phyloP scores from a whole-genome alignment of 2,329 filamentous ascomycete genomes.

The Helotiales sp. region DNA sequence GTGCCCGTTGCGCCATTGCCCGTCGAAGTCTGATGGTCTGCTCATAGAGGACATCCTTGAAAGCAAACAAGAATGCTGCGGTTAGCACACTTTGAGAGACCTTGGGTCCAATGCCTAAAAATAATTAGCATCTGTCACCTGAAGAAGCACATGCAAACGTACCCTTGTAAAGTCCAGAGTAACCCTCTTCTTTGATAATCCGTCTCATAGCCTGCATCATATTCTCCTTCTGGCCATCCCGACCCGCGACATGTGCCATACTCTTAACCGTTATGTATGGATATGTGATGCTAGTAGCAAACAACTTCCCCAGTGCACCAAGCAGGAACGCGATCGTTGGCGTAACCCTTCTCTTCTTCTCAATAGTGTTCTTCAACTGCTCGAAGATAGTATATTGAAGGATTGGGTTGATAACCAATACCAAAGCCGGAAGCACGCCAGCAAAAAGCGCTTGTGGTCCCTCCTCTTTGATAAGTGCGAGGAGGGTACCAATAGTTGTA shows the following conservation, averaged over 20 bases:
- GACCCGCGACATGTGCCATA: conserved; percentile 87
- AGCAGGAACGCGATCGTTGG: conserved; percentile 87
- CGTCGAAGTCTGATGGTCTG: conserved; percentile 68
- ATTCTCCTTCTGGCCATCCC: conserved; percentile 74
- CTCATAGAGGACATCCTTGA: conserved; percentile 95
- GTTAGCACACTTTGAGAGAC: conserved; percentile 96
- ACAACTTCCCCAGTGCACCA: conserved; percentile 89
- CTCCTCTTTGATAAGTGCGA: conserved; percentile 79
- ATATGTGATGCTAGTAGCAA: conserved; percentile 92
- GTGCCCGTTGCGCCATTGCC: conserved; percentile 28
- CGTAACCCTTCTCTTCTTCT: conserved; percentile 73
- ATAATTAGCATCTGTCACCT: conserved; percentile 18
- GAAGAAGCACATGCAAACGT: conserved; percentile 33
- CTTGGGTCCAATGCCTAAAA: conserved; percentile 86
- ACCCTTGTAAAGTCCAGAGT: conserved; percentile 90
- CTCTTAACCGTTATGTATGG: conserved; percentile 99
- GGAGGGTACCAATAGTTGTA: conserved; percentile 77
- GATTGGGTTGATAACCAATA: conserved; percentile 97
- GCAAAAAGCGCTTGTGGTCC: conserved; percentile 84
- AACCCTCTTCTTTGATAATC: conserved; percentile 89
- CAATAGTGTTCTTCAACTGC: conserved; percentile 90
- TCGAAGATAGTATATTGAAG: conserved; percentile 98
- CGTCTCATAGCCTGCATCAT: conserved; percentile 75
- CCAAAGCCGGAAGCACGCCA: conserved; percentile 86
- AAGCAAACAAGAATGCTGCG: conserved; percentile 93